phyloP scores from a whole-genome alignment of 192 early-diverging fungal genomes.

The Phlyctochytrium arcticum region DNA sequence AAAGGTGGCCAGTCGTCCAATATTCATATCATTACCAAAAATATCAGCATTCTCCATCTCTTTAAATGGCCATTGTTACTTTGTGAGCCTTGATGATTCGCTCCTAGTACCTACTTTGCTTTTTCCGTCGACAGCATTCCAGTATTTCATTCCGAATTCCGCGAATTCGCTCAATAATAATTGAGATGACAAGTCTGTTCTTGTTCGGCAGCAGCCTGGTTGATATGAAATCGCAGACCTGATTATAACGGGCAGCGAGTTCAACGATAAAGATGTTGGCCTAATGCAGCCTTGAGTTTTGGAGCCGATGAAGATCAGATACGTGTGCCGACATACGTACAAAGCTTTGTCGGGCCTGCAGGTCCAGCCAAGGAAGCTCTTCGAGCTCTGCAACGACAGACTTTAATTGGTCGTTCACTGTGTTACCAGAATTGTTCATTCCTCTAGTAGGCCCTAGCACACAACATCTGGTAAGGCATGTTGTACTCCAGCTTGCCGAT shows the following conservation, averaged over 20 bases:
- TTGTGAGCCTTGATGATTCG: neutral
- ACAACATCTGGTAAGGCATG: too few species aligned
- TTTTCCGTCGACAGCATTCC: slow-evolving; percentile 28
- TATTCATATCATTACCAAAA: slow-evolving; percentile 27
- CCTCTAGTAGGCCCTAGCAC: too few species aligned
- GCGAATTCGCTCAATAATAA: slow-evolving; percentile 37
- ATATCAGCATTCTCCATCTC: slow-evolving; percentile 11
- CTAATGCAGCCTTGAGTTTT: slow-evolving; percentile 3
- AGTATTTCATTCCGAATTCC: slow-evolving; percentile 25
- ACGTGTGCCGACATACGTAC: neutral
- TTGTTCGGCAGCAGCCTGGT: slow-evolving; percentile 17
- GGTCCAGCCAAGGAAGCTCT: slow-evolving; percentile 26
- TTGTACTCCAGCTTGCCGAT: too few species aligned
- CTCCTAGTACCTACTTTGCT: slow-evolving; percentile 17
- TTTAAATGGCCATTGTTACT: neutral
- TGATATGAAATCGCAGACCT: slow-evolving; percentile 26
- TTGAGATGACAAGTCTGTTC: slow-evolving; percentile 30
- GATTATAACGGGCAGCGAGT: slow-evolving; percentile 38
- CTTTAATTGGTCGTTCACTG: slow-evolving; percentile 17
- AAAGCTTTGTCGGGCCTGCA: slow-evolving; percentile 27
- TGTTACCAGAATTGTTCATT: too few species aligned
- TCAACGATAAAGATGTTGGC: slow-evolving; percentile 45
- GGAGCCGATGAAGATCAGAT: neutral
- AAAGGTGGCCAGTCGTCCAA: slow-evolving; percentile 24
- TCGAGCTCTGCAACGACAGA: slow-evolving; percentile 35